Evolutionary conservation across 176 grass and related monocot species (phyloP).

Genomic region (Miscanthus lutarioriparius): DNA sequence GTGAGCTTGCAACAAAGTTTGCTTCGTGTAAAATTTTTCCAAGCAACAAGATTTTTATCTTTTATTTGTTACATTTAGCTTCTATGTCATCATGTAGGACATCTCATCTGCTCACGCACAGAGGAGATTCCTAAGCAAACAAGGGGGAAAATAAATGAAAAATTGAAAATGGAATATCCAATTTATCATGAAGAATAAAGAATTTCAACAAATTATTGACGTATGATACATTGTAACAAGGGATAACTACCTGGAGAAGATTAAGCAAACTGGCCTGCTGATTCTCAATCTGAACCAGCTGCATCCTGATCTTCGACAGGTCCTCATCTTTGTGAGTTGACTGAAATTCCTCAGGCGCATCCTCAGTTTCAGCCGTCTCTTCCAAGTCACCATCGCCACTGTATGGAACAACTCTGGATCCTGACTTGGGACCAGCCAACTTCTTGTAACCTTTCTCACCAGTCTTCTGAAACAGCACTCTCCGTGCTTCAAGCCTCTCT

Average conservation of each 20-base stretch:
- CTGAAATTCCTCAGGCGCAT: slow-evolving; percentile 48
- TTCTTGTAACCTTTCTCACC: slow-evolving; percentile 65
- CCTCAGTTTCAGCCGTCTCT: slow-evolving; percentile 34
- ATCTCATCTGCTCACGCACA: slow-evolving; percentile 6
- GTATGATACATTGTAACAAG: background rate
- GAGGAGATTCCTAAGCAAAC: background rate
- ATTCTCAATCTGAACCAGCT: slow-evolving; percentile 95
- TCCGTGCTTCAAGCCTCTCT: slow-evolving; percentile 64
- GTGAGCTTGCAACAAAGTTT: slow-evolving; percentile 14
- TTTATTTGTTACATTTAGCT: background rate
- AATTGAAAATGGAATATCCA: background rate
- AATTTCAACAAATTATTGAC: background rate
- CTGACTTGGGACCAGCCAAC: slow-evolving; percentile 56
- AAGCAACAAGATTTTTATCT: background rate
- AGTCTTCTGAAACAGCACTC: slow-evolving; percentile 65
- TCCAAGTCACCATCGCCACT: slow-evolving; percentile 51
- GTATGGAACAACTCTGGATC: slow-evolving; percentile 69
- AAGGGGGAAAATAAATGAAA: background rate
- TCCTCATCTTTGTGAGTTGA: slow-evolving; percentile 58
- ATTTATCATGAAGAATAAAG: background rate
- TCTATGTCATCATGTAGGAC: background rate
- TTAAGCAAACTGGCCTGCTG: slow-evolving; percentile 87
- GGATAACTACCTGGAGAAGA: slow-evolving; percentile 79
- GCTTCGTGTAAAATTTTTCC: background rate
- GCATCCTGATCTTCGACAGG: slow-evolving; percentile 77